These are phyloP conservation scores for Sonneratia caseolaris DNA, from an alignment of 345 rosid genomes.

Conservation along the genomic window DNA sequence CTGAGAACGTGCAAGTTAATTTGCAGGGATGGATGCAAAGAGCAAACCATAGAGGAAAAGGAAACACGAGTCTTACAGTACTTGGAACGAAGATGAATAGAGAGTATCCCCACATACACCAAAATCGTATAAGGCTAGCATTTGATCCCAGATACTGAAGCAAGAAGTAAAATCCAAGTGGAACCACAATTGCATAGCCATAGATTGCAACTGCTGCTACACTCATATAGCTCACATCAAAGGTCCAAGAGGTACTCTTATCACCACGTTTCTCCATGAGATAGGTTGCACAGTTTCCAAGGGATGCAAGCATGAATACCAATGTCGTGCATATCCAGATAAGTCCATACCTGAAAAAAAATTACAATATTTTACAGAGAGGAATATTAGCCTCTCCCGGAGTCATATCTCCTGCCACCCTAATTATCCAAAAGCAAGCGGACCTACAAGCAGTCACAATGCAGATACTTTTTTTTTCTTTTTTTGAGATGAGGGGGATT, in stretches of 20 bases:
- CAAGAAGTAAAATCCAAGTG: constrained; percentile 76
- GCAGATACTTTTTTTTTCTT: no score
- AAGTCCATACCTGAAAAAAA: constrained; percentile 67
- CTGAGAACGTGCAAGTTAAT: not conserved
- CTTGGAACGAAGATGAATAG: constrained; percentile 57
- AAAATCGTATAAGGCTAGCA: constrained; percentile 69
- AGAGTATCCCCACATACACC: constrained; percentile 99
- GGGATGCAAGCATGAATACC: constrained; percentile 65
- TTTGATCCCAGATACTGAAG: constrained; percentile 69
- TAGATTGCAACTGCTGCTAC: constrained; percentile 55
- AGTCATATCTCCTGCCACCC: not conserved
- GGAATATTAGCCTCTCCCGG: not conserved
- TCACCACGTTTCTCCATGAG: constrained; percentile 51
- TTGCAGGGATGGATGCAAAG: no score
- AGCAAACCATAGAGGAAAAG: not conserved
- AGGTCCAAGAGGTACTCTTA: constrained; percentile 57
- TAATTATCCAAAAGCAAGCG: not conserved
- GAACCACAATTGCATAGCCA: constrained; percentile 68
- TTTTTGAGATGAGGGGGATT: no score
- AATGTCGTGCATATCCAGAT: constrained; percentile 88
- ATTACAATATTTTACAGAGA: constrained; percentile 4
- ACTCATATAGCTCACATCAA: constrained; percentile 73
- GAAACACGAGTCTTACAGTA: constrained; percentile 45
- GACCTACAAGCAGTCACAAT: not conserved
- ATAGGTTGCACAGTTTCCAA: constrained; percentile 84